These are phyloP conservation scores for Syzygium jambos DNA, from an alignment of 345 rosid genomes.

Conservation along the genomic window DNA sequence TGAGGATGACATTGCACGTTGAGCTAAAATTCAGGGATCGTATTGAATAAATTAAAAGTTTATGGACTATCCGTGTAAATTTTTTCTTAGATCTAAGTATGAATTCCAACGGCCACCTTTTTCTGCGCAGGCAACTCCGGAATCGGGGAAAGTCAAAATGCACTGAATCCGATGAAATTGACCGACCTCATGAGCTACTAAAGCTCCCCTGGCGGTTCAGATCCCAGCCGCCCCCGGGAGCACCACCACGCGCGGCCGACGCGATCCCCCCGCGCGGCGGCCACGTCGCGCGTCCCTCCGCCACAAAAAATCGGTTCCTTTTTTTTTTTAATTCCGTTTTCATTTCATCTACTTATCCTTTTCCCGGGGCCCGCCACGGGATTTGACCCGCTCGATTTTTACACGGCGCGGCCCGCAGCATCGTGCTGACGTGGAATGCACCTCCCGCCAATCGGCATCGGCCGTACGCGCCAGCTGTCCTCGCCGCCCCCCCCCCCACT, in stretches of 20 bases:
- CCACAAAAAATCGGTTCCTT: background rate
- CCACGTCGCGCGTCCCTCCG: background rate
- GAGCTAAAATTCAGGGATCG: too few relatives aligned
- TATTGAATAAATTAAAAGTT: too few relatives aligned
- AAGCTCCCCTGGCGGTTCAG: background rate
- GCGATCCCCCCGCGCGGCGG: background rate
- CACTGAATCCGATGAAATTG: background rate
- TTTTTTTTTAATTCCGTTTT: background rate
- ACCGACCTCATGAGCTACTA: background rate
- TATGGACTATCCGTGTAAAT: rapidly evolving
- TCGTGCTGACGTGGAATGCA: background rate
- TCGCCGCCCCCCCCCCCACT: rapidly evolving
- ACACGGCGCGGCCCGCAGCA: background rate
- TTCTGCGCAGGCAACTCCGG: background rate
- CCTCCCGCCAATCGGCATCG: background rate
- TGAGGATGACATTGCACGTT: too few relatives aligned
- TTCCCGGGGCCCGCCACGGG: background rate
- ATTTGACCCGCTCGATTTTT: background rate
- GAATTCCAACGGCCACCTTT: background rate
- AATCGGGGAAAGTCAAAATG: background rate
- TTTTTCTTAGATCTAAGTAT: too few relatives aligned
- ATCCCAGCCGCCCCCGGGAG: background rate
- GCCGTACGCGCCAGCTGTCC: too few relatives aligned
- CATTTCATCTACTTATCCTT: too few relatives aligned
- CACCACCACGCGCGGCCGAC: background rate